Evolutionary conservation across 2,329 filamentous ascomycete species (phyloP).

Genomic region (Fusarium foetens): DNA sequence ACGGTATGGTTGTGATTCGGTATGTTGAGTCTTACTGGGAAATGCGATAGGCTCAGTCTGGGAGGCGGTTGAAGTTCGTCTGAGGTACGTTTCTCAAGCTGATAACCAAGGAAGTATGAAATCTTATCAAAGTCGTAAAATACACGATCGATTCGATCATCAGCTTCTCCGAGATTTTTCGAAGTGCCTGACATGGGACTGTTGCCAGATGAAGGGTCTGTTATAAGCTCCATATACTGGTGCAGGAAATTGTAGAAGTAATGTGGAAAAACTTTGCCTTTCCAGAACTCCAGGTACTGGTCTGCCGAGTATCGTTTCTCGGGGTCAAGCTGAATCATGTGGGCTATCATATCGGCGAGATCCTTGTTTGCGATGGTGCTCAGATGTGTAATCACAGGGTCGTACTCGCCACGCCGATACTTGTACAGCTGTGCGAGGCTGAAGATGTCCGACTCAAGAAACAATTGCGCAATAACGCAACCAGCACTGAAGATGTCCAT

Average conservation of each 20-base stretch:
- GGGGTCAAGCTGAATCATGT: slow-evolving; percentile 96
- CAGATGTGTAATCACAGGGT: slow-evolving; percentile 82
- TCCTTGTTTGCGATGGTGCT: slow-evolving; percentile 88
- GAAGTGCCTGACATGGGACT: slow-evolving; percentile 72
- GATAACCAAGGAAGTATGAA: slow-evolving; percentile 88
- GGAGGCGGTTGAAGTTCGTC: slow-evolving; percentile 44
- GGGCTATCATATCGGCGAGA: slow-evolving; percentile 86
- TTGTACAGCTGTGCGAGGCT: slow-evolving; percentile 96
- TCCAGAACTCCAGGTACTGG: slow-evolving; percentile 93
- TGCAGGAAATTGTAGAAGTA: slow-evolving; percentile 99
- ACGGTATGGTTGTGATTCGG: slow-evolving; percentile 83
- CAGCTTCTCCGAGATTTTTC: slow-evolving; percentile 83
- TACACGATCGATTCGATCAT: slow-evolving; percentile 92
- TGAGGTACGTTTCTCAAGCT: slow-evolving; percentile 57
- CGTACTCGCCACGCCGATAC: slow-evolving; percentile 92
- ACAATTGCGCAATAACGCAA: slow-evolving; percentile 96
- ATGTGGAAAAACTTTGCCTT: slow-evolving; percentile 88
- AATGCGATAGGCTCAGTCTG: slow-evolving; percentile 68
- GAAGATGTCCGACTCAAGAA: slow-evolving; percentile 96
- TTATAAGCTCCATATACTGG: slow-evolving; percentile 96
- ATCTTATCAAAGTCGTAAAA: slow-evolving; percentile 98
- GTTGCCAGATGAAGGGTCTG: slow-evolving; percentile 85
- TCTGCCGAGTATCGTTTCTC: slow-evolving; percentile 92
- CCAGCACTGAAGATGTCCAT: slow-evolving; percentile 99
- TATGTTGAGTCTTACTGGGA: slow-evolving; percentile 86